Percentiles rank a stretch among this genome's conserved stretches.
These are phyloP conservation scores for Fraxinus pennsylvanica DNA, from an alignment of 257 asterid genomes.

Conservation along the genomic window DNA sequence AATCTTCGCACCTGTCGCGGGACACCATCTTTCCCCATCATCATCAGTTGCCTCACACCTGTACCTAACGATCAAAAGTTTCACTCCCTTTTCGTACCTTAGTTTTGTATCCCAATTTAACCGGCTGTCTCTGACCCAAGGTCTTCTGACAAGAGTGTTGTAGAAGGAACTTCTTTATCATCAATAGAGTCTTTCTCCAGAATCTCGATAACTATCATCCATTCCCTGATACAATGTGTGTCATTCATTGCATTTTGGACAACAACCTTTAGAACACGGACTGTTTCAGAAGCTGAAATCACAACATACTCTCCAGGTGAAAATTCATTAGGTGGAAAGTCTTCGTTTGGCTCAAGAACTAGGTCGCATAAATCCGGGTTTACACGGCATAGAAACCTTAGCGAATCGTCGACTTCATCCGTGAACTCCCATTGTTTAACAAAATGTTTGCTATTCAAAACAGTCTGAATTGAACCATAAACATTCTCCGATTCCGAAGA, in stretches of 20 bases:
- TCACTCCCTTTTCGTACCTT: no score
- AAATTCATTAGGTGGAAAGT: constrained; percentile 1
- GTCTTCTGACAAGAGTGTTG: constrained; percentile 13
- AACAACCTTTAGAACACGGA: constrained; percentile 63
- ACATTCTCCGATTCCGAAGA: constrained; percentile 41
- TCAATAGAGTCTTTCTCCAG: constrained; percentile 43
- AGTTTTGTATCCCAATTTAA: no score
- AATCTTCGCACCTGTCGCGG: no score
- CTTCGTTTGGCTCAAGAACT: constrained; percentile 25
- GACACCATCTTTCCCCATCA: no score
- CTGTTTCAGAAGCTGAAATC: constrained; percentile 69
- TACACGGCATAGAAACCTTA: constrained; percentile 59
- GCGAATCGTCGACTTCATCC: constrained; percentile 60
- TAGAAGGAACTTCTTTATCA: constrained; percentile 27
- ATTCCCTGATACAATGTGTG: constrained; percentile 64
- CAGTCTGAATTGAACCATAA: constrained; percentile 23
- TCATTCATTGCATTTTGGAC: constrained; percentile 63
- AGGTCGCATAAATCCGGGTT: constrained; percentile 34
- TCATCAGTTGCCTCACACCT: no score
- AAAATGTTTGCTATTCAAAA: constrained; percentile 54
- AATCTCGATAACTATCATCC: constrained; percentile 47
- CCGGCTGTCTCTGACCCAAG: no score
- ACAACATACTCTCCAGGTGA: constrained; percentile 39
- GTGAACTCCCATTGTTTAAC: constrained; percentile 79
- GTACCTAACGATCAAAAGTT: no score